Percentiles rank a stretch among this genome's conserved stretches.
These are phyloP conservation scores for Saussurea involucrata DNA, from an alignment of 129 eudicot genomes.

Conservation along the genomic window DNA sequence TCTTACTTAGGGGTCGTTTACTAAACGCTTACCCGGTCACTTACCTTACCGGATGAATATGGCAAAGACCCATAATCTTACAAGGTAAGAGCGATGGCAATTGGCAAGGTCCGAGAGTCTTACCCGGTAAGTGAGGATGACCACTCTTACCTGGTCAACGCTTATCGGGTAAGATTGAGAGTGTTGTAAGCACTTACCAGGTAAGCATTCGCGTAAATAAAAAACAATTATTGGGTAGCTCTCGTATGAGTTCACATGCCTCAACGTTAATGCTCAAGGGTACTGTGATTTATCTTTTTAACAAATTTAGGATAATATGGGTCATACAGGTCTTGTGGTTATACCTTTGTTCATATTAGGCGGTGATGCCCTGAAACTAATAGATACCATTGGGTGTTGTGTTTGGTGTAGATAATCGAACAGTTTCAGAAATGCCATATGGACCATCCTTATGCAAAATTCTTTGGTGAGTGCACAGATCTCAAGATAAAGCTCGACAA, in stretches of 20 bases:
- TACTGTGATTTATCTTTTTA: not conserved
- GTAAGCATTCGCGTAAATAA: too few species aligned
- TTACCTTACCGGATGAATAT: not conserved
- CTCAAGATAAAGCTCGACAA: slow-evolving; percentile 81
- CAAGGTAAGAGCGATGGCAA: too few species aligned
- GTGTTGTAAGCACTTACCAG: too few species aligned
- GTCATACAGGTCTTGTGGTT: not conserved
- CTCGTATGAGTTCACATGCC: not conserved
- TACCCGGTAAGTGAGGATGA: not conserved
- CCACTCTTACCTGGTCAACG: not conserved
- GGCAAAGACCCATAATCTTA: not conserved
- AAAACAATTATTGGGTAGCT: not conserved
- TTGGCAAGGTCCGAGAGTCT: not conserved
- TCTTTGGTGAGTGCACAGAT: slow-evolving; percentile 77
- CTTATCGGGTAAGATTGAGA: too few species aligned
- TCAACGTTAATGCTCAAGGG: not conserved
- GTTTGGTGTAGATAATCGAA: slow-evolving; percentile 61
- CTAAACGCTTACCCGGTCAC: too few species aligned
- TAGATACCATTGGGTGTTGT: not conserved
- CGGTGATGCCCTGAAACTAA: not conserved
- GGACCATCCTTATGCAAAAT: slow-evolving; percentile 72
- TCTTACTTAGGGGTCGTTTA: not conserved
- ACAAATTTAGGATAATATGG: not conserved
- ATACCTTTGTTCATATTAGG: not conserved
- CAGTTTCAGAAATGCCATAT: slow-evolving; percentile 68